Conservation (phyloP, 2,329 filamentous ascomycete species). For the Taxawa tesnikishii region DNA sequence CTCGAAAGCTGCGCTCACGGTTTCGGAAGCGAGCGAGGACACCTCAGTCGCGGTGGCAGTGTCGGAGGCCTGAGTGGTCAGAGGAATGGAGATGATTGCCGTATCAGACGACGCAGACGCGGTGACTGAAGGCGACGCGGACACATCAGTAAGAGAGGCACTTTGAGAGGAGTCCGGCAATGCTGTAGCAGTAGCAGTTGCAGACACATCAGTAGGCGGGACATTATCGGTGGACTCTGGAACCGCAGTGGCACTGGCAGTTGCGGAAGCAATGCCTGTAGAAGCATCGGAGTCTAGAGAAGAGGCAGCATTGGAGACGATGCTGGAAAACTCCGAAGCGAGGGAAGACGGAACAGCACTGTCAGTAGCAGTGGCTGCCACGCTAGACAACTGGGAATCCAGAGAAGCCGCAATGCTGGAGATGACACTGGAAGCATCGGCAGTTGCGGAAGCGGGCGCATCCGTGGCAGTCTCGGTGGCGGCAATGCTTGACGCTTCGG, state of each 20-base stretch:
- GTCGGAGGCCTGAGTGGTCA: constrained; percentile 8
- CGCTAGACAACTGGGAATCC: constrained; percentile 15
- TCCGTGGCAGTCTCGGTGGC: constrained; percentile 9
- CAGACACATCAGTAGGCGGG: constrained; percentile 2
- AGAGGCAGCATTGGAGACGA: constrained; percentile 17
- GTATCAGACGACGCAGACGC: constrained; percentile 8
- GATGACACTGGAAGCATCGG: constrained; percentile 6
- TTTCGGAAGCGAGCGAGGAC: too few relatives aligned
- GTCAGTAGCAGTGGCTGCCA: constrained; percentile 17
- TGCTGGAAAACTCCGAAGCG: constrained; percentile 16
- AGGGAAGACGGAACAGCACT: constrained; percentile 14
- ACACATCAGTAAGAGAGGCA: background rate
- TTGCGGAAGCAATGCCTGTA: constrained; percentile 9
- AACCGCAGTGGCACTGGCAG: constrained; percentile 2
- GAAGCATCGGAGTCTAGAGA: constrained; percentile 13
- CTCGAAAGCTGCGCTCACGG: too few relatives aligned
- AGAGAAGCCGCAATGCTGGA: constrained; percentile 17
- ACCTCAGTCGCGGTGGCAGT: too few relatives aligned
- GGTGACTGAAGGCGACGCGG: constrained; percentile 2
- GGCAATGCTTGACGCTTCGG: constrained; percentile 6
- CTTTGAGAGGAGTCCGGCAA: constrained; percentile 3
- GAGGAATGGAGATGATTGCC: constrained; percentile 12
- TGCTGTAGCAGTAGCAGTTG: constrained; percentile 1
- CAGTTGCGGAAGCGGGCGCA: constrained; percentile 9
- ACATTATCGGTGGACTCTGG: background rate